Base-by-base conservation (phyloP, 1,284 basidiomycete genomes). In the Prillingera fragicola region DNA sequence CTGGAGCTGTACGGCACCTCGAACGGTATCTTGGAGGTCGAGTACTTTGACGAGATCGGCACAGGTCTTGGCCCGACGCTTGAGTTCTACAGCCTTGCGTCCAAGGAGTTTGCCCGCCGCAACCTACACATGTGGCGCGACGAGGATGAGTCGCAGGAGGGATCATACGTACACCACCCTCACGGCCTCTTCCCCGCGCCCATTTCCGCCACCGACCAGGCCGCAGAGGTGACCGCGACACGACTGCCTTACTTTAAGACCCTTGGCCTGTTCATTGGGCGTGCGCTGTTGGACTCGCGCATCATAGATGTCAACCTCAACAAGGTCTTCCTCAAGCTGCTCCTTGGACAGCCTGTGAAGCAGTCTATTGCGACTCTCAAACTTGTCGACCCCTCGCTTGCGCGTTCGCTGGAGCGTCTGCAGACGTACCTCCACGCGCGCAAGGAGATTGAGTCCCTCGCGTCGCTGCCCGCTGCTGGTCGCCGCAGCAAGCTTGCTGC, bases 31-130 rank as follows among this genome's bases (percentile, higher is more conserved):
- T 78, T 98, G 17, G 94, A 98, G 68, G 89, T 98, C 41, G 92
- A 99, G 70, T 98, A 97, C 75, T 97, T 97, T 66, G 91, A 96
- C 64, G 95, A 99, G 75, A 94, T 96, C 38, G 95, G 95, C 18
- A 98, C 95, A 3, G 95, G 95, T 23, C 75, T 98, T 10, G 95
- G 95, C 3, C 95, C 92, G 6, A 98, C 95, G n/a, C 77, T 98
- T 26, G 95, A 97, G 73, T 97, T 98, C 72, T 97, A 96, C 71
- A 85, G 90, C 28, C 75, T 97, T 39, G 90, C 90, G 13, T 92
- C 88, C 38, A 85, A 83, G 63, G 91, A 94, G 71, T 95, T 96
- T 69, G 90, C 89, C 0, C 77, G 87, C 46, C 81, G 83, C 56
- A 82, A 87, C 52, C 73, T 95, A 56, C 85, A 86, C 69, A 77